phyloP scores from a whole-genome alignment of 2,329 filamentous ascomycete genomes.

The Grosmannia penicillata region DNA sequence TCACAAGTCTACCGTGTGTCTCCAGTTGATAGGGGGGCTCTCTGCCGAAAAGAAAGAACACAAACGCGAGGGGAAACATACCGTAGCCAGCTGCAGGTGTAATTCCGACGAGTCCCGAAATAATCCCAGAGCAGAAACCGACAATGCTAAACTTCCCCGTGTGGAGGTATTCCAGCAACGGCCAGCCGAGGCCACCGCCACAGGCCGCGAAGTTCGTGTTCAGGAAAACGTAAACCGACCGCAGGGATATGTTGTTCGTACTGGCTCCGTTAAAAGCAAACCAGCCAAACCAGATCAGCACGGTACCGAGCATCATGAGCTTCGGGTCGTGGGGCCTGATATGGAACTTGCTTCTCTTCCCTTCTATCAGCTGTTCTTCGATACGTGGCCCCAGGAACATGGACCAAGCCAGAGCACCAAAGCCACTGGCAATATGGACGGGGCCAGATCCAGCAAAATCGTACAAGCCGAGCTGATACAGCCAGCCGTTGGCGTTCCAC shows the following conservation, averaged over 20 bases:
- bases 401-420: conserved; percentile 48
- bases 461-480: conserved; percentile 28
- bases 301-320: conserved; percentile 46
- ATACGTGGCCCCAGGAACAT: conserved; percentile 44
- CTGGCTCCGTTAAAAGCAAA: conserved; percentile 36
- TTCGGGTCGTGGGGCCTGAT: conserved; percentile 37
- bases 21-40: too few species aligned
- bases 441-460: conserved; percentile 49
- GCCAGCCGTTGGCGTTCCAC: conserved; percentile 51
- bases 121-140: conserved; percentile 37
- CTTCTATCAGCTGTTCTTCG: too few species aligned
- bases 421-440: conserved; percentile 48
- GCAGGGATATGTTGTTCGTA: conserved; percentile 34
- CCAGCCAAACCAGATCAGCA: conserved; percentile 51
- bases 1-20: too few species aligned
- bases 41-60: not conserved
- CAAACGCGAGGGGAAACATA: not conserved
- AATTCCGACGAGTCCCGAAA: conserved; percentile 41
- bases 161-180: conserved; percentile 32
- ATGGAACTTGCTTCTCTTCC: too few species aligned
- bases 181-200: conserved; percentile 38
- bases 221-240: conserved; percentile 38
- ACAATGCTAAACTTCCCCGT: conserved; percentile 33
- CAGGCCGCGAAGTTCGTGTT: conserved; percentile 44
- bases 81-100: conserved; percentile 39